Base-by-base conservation (phyloP, 2,329 filamentous ascomycete genomes). In the Ceratocystis albifundus region DNA sequence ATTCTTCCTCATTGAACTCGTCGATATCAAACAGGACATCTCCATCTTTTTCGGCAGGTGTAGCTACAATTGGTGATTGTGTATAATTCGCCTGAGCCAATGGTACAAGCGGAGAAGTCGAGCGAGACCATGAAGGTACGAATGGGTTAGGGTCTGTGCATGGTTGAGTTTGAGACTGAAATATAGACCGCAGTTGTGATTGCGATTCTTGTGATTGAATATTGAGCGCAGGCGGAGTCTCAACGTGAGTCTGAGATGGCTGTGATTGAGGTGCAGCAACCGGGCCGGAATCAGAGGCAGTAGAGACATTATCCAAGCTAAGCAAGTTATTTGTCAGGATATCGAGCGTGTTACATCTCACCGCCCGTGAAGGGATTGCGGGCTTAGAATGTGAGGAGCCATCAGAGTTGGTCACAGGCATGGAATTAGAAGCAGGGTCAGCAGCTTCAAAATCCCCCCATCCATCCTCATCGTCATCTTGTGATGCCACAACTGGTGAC, bases 401-500 rank as follows among this genome's bases (percentile, higher is more conserved):
- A 20, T 30, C 10, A 17, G 55, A 20, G 55, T n/a, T 30, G 17
- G 28, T n/a, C 36, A 17, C 36, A 6, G 62, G 30, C 45, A 20
- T 61, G 28, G 32, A 57, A 3, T 45, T 36, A 7, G 62, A 53
- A 48, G 44, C 12, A 3, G 53, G 53, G 6, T 71, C 66, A 8
- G 83, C 83, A 57, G 80, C 79, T 73, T 88, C 85, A 71, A 88
- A 88, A 66, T 88, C 85, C 0, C 86, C 86, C 81, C 86, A 88
- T 32, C 79, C 82, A 71, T 87, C 84, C 65, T 86, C 82, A 2
- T 82, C 82, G 53, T 59, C 66, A 22, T 68, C 66, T 57, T 44
- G 36, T 22, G 48, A 30, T 41, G 41, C 20, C 32, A 64, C 5
- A 25, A 44, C 48, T 30, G 55, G 36, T 68, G 70, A 61, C 65